These are phyloP conservation scores for Syncephalastrum contaminatum DNA, from an alignment of 371 early-diverging fungal genomes.

Conservation along the genomic window DNA sequence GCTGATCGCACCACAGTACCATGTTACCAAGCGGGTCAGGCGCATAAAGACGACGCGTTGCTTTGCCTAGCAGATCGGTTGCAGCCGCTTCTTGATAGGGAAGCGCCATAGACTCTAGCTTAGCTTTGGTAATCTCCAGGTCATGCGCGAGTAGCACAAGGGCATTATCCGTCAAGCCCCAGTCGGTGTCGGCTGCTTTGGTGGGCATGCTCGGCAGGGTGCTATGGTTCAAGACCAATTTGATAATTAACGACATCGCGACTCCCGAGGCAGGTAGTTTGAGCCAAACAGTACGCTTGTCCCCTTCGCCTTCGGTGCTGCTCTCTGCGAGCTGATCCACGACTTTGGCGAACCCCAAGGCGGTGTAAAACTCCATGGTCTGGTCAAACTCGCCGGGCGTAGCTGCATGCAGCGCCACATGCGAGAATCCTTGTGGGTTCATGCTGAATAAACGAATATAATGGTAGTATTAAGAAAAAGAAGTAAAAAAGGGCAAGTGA, in stretches of 20 bases:
- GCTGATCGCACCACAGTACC: conserved; percentile 62
- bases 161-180: conserved; percentile 28
- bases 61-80: conserved; percentile 14
- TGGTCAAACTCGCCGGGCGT: conserved; percentile 26
- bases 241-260: conserved; percentile 18
- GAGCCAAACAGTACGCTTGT: conserved; percentile 41
- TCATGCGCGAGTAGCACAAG: conserved; percentile 28
- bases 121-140: conserved; percentile 30
- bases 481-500: too few species aligned
- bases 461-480: too few species aligned
- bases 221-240: conserved; percentile 43
- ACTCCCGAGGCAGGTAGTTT: conserved; percentile 31
- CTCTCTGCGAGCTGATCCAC: conserved; percentile 8
- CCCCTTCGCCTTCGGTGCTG: conserved; percentile 12
- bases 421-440: conserved; percentile 53
- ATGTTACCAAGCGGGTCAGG: conserved; percentile 80
- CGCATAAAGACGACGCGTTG: conserved; percentile 42
- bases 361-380: conserved; percentile 53
- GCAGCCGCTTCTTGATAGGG: conserved; percentile 28
- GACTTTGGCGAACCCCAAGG: conserved; percentile 52
- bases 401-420: conserved; percentile 54
- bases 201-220: conserved; percentile 14
- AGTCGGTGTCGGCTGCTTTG: conserved; percentile 26
- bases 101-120: conserved; percentile 18
- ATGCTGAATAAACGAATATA: conserved; percentile 1